These are phyloP conservation scores for Amanita pseudoporphyria DNA, from an alignment of 768 basidiomycete species.

Conservation along the genomic window DNA sequence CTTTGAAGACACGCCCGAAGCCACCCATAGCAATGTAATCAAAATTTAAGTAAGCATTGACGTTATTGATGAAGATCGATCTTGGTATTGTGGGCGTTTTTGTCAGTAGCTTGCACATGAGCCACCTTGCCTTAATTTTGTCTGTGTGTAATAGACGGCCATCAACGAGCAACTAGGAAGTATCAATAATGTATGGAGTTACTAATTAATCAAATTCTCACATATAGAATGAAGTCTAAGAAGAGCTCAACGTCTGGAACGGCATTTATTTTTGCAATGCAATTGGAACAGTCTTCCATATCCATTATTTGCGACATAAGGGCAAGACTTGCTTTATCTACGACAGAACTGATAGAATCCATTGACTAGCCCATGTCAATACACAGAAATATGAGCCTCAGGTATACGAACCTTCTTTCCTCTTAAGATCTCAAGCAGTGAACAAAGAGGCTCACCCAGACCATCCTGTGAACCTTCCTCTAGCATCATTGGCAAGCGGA, in stretches of 20 bases:
- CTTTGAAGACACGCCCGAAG: conserved; percentile 72
- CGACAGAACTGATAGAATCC: too few relatives aligned
- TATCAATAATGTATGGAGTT: not conserved
- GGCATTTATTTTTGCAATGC: too few relatives aligned
- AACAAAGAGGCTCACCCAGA: too few relatives aligned
- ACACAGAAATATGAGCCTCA: too few relatives aligned
- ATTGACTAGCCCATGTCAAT: too few relatives aligned
- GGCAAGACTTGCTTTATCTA: too few relatives aligned
- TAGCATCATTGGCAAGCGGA: too few relatives aligned
- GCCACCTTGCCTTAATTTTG: not conserved
- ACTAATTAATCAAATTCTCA: not conserved
- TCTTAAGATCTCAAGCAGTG: too few relatives aligned
- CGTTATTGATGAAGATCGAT: not conserved
- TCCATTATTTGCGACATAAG: too few relatives aligned
- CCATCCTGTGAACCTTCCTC: too few relatives aligned
- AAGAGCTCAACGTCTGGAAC: not conserved
- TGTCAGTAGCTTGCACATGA: not conserved
- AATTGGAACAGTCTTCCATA: too few relatives aligned
- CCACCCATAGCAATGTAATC: conserved; percentile 57
- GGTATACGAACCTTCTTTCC: too few relatives aligned
- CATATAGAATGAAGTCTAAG: not conserved
- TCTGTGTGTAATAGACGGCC: not conserved
- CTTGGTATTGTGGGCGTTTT: not conserved
- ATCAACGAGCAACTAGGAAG: not conserved
- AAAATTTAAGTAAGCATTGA: not conserved